A percentile compares a stretch with the other conserved stretches of the same genome.
Conservation (phyloP, 208 protist genomes). For the Leishmania gerbilli region DNA sequence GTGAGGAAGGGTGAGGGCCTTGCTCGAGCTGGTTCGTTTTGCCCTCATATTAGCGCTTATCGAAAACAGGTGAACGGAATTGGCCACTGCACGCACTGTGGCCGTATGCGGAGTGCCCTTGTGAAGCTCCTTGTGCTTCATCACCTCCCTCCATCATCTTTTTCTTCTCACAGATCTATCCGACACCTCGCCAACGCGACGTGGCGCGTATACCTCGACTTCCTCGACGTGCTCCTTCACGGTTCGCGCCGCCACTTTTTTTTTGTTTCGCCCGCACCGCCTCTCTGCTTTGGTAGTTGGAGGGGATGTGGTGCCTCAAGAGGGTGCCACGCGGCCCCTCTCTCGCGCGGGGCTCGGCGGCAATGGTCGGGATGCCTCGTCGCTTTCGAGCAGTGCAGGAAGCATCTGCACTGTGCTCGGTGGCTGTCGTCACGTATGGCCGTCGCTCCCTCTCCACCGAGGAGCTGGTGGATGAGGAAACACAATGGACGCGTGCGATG, state of each 20-base stretch:
- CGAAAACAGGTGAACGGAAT: neutral
- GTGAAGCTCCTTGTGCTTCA: slow-evolving; percentile 1
- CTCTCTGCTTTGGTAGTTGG: slow-evolving; percentile 3
- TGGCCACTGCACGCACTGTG: neutral
- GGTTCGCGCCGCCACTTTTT: too few species aligned
- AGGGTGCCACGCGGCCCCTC: neutral
- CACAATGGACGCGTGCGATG: slow-evolving; percentile 43
- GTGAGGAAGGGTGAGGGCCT: too few species aligned
- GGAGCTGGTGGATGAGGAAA: slow-evolving; percentile 32
- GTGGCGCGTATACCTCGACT: neutral
- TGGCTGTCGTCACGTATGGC: neutral
- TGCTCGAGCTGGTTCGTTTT: neutral
- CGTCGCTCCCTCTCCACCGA: slow-evolving; percentile 24
- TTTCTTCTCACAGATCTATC: neutral
- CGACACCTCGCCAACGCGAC: neutral
- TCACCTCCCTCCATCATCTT: neutral
- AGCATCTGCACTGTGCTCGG: neutral
- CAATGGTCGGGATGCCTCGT: neutral
- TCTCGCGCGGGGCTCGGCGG: neutral
- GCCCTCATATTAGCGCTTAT: neutral
- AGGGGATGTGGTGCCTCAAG: neutral
- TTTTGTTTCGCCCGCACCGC: neutral
- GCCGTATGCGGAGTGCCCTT: neutral
- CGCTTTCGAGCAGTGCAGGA: neutral
- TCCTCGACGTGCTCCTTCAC: neutral